Conservation (phyloP, 2,329 filamentous ascomycete genomes). For the Mycocentrospora acerina region DNA sequence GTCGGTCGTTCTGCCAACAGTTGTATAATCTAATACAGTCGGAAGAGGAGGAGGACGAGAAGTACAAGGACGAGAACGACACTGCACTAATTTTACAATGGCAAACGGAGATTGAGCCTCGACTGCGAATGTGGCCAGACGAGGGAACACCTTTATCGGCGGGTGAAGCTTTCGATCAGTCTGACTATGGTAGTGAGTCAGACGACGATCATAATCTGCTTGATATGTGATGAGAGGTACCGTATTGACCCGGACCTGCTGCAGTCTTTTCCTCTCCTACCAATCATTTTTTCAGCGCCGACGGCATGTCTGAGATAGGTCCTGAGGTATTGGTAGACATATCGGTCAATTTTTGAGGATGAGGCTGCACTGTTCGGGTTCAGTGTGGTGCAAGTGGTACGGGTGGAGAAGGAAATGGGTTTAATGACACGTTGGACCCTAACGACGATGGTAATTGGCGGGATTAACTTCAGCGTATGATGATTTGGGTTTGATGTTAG, state of each 20-base stretch:
- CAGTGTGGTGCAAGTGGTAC: background rate
- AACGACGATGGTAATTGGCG: background rate
- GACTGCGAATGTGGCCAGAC: conserved; percentile 29
- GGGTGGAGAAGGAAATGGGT: background rate
- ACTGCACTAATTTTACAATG: conserved; percentile 23
- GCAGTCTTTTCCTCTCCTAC: background rate
- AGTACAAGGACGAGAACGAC: conserved; percentile 25
- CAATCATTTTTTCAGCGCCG: background rate
- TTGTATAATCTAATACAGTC: conserved; percentile 20
- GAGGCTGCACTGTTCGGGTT: background rate
- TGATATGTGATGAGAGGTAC: conserved; percentile 15
- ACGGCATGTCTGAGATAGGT: background rate
- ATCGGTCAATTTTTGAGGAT: conserved; percentile 5
- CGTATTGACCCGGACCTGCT: conserved; percentile 3
- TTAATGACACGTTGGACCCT: background rate
- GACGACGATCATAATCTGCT: conserved; percentile 29
- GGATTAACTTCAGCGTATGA: background rate
- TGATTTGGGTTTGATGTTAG: background rate
- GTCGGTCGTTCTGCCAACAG: conserved; percentile 18
- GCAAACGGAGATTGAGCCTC: conserved; percentile 23
- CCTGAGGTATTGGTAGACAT: background rate
- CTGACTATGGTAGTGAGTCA: conserved; percentile 42
- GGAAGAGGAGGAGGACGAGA: conserved; percentile 21
- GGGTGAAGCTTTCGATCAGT: conserved; percentile 36
- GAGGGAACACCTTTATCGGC: conserved; percentile 32